Base-by-base conservation (phyloP, 805 yeast genomes). In the Cyberlindnera saturnus region DNA sequence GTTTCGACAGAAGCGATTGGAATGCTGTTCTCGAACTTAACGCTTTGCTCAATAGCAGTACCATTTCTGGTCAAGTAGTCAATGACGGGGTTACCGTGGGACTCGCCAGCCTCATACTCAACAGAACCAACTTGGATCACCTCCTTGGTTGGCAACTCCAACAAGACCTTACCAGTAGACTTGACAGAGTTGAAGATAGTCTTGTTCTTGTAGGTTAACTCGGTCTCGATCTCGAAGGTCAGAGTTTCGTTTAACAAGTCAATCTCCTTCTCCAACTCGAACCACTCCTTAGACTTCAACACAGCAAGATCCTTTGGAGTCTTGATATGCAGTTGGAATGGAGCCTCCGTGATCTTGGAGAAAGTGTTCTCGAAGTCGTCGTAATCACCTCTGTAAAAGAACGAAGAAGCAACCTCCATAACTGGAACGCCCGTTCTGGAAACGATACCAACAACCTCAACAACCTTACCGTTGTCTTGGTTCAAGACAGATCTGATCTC, bases 41-140 rank as follows among this genome's bases (percentile, higher is more conserved):
- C 75, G 47, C 96, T 95, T 72, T 90, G 96, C 73, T 93, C 99
- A 59, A 93, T 84, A 44, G 96, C 82, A 48, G 81, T 77, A 61
- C 98, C 99, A 63, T 86, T 80, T 74, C 99, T 85, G 55, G 80
- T 70, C 64, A 93, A 77, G 74, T 89, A 93, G 64, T 93, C 98
- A 51, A 86, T 77, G 42, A 93, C 99, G 48, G 99, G 99, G 74
- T 93, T 93, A 69, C 99, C 99, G 59, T 81, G 90, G 39, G 96
- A 86, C 60, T 78, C 82, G 51, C 91, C 95, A 49, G 97, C 96
- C 65, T 81, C 86, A 68, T 91, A 93, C 48, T 77, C 80, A 46
- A 90, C 86, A 50, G 79, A 70, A 62, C 93, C 98, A 57, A 90
- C 77, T 67, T 86, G 84, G 49, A 84, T 73, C 45, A 86, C 72